phyloP scores from a whole-genome alignment of 441 rosid species.

The Populus hybrid region DNA sequence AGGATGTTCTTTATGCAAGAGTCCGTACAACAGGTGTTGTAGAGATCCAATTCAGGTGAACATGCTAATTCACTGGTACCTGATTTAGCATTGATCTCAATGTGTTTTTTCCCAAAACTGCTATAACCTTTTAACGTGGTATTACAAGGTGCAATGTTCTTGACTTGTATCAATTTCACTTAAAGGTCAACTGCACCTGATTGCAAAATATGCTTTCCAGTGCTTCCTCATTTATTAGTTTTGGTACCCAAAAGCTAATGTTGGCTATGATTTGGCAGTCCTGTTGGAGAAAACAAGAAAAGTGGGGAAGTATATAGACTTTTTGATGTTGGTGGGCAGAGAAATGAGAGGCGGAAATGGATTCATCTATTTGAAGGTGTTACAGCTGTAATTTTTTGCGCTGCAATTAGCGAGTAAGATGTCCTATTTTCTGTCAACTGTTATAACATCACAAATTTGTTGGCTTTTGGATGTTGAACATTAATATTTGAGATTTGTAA shows the following conservation, averaged over 20 bases:
- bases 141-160: background rate
- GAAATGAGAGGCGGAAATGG: constrained; percentile 99
- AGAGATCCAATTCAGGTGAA: constrained; percentile 98
- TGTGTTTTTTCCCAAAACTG: background rate
- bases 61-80: constrained; percentile 1
- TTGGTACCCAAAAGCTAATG: constrained; percentile 1
- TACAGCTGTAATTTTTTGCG: constrained; percentile 96
- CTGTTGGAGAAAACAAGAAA: constrained; percentile 92
- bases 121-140: background rate
- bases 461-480: constrained; percentile 1
- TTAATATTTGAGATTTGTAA: background rate
- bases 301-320: constrained; percentile 98
- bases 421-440: constrained; percentile 1
- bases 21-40: constrained; percentile 98
- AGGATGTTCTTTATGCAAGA: constrained; percentile 93
- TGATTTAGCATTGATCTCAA: background rate
- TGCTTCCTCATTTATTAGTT: background rate
- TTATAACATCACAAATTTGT: background rate
- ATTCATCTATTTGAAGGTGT: constrained; percentile 99
- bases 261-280: constrained; percentile 49
- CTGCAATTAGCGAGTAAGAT: constrained; percentile 98
- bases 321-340: constrained; percentile 97
- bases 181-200: background rate
- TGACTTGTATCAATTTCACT: background rate
- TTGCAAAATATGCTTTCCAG: background rate